A percentile compares a stretch with the other conserved stretches of the same genome.
phyloP scores from a whole-genome alignment of 2,329 filamentous ascomycete genomes.

The Scedosporium apiospermum region DNA sequence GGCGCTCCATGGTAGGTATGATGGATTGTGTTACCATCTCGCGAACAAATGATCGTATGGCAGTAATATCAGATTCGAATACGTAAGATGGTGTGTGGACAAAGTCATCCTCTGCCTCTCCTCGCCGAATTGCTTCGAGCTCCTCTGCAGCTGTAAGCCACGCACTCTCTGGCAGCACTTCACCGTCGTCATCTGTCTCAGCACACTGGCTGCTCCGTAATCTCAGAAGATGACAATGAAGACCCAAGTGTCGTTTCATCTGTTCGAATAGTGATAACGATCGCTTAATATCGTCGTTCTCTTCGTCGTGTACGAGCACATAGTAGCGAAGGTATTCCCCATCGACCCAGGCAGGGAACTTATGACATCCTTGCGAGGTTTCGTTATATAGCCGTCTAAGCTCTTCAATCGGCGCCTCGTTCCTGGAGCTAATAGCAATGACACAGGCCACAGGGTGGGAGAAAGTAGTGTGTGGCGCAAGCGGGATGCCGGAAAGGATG shows the following conservation, averaged over 20 bases:
- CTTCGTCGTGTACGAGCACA: slow-evolving; percentile 92
- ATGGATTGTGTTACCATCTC: slow-evolving; percentile 95
- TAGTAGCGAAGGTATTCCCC: slow-evolving; percentile 93
- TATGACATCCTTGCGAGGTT: slow-evolving; percentile 66
- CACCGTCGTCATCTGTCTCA: slow-evolving; percentile 84
- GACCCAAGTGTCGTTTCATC: slow-evolving; percentile 96
- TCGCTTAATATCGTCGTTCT: slow-evolving; percentile 82
- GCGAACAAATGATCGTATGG: slow-evolving; percentile 79
- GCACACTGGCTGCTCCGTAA: slow-evolving; percentile 77
- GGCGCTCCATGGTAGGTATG: slow-evolving; percentile 91
- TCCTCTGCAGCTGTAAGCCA: slow-evolving; percentile 89
- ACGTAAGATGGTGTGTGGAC: slow-evolving; percentile 69
- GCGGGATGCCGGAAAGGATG: slow-evolving; percentile 67
- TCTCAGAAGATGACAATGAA: slow-evolving; percentile 87
- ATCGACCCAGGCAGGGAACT: slow-evolving; percentile 76
- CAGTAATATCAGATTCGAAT: slow-evolving; percentile 84
- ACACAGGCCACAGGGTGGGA: slow-evolving; percentile 89
- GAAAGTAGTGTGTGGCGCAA: slow-evolving; percentile 85
- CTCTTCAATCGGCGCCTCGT: slow-evolving; percentile 74
- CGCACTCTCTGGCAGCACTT: slow-evolving; percentile 69
- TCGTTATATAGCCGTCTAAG: slow-evolving; percentile 74
- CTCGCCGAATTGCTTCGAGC: slow-evolving; percentile 59
- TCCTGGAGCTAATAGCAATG: slow-evolving; percentile 89
- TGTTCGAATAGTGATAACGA: slow-evolving; percentile 90
- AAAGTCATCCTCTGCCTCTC: slow-evolving; percentile 56